These are phyloP conservation scores for Kurtzmaniella quercitrusa DNA, from an alignment of 1,139 yeast species.

Conservation along the genomic window DNA sequence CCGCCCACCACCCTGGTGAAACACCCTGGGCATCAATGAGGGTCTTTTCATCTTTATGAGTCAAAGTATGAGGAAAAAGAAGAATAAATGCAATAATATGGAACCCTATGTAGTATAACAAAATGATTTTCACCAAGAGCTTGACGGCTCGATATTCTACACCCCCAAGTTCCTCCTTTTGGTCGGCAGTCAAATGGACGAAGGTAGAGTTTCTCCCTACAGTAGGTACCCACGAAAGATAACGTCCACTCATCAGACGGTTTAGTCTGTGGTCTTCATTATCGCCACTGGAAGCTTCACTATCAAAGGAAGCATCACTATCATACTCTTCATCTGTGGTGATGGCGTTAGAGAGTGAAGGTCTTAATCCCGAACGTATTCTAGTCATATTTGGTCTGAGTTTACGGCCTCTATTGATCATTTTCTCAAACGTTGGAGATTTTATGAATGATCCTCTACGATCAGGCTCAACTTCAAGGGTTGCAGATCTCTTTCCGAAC, in stretches of 20 bases:
- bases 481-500: constrained; percentile 40
- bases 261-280: constrained; percentile 14
- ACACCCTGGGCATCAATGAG: constrained; percentile 52
- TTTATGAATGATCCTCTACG: constrained; percentile 18
- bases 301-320: constrained; percentile 10
- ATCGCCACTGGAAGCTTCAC: constrained; percentile 14
- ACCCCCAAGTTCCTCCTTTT: constrained; percentile 93
- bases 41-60: constrained; percentile 35
- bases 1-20: constrained; percentile 87
- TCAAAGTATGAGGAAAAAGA: constrained; percentile 64
- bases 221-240: constrained; percentile 87
- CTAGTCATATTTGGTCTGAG: constrained; percentile 11
- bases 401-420: constrained; percentile 10
- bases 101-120: constrained; percentile 70
- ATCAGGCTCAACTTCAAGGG: constrained; percentile 36
- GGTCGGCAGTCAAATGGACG: constrained; percentile 73
- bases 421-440: constrained; percentile 43
- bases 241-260: constrained; percentile 48
- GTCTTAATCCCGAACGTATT: constrained; percentile 1
- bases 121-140: constrained; percentile 62
- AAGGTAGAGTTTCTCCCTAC: constrained; percentile 95
- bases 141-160: constrained; percentile 92
- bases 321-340: constrained; percentile 15
- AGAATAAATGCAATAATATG: constrained; percentile 58
- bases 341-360: constrained; percentile 3